phyloP scores from a whole-genome alignment of 108 stramenopile genomes.

The Nitzschia sp. region DNA sequence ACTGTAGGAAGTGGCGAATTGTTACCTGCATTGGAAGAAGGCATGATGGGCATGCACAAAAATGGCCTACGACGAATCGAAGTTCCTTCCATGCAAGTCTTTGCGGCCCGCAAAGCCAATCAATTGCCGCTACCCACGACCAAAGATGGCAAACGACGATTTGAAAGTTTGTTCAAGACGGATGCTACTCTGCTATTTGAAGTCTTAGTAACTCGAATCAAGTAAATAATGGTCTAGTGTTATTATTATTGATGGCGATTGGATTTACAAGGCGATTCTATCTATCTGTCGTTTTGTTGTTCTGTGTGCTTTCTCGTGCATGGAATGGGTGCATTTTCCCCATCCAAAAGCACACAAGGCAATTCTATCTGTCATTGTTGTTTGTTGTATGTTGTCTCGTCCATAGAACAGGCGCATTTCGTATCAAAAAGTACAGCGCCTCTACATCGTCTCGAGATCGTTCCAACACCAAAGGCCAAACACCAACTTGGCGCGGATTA shows the following conservation, averaged over 20 bases:
- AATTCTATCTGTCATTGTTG: too few species aligned
- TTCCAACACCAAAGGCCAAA: constrained; percentile 14
- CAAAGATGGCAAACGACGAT: constrained; percentile 69
- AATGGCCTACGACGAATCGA: constrained; percentile 61
- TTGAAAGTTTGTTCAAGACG: constrained; percentile 71
- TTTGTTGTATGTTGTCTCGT: not conserved
- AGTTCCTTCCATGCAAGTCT: constrained; percentile 65
- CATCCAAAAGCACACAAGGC: too few species aligned
- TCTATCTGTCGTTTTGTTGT: too few species aligned
- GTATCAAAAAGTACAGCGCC: constrained; percentile 2
- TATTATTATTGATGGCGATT: constrained; percentile 1
- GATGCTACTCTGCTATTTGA: constrained; percentile 79
- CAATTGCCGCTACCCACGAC: constrained; percentile 65
- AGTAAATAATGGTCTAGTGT: constrained; percentile 37
- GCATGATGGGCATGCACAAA: constrained; percentile 65
- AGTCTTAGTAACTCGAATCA: constrained; percentile 70
- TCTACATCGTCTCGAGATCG: constrained; percentile 3
- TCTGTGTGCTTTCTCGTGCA: not conserved
- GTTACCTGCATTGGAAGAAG: constrained; percentile 65
- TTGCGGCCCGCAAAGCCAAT: constrained; percentile 57
- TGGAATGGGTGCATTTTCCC: too few species aligned
- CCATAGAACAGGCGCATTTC: not conserved
- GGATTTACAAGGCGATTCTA: too few species aligned
- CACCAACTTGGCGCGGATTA: not conserved
- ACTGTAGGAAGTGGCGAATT: constrained; percentile 63